These are phyloP conservation scores for Fusarium hainanense DNA, from an alignment of 2,329 filamentous ascomycete species.

Conservation along the genomic window DNA sequence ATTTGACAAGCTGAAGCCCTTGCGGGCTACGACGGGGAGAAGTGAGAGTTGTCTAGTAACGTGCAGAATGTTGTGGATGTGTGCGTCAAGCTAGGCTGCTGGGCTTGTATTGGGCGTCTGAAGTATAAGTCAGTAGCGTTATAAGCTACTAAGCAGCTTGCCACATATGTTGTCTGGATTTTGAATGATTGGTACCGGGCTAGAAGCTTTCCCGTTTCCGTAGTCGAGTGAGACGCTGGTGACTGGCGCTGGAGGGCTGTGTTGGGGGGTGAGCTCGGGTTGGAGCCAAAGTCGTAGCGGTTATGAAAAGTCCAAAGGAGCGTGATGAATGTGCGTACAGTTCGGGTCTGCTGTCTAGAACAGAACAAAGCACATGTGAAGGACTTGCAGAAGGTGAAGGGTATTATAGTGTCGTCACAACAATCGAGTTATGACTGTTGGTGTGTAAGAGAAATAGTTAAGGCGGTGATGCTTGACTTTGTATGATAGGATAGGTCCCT, in stretches of 20 bases:
- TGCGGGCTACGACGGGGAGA: slow-evolving; percentile 60
- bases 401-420: slow-evolving; percentile 23
- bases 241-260: slow-evolving; percentile 40
- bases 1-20: slow-evolving; percentile 66
- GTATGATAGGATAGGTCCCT: slow-evolving; percentile 44
- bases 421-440: slow-evolving; percentile 15
- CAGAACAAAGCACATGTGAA: slow-evolving; percentile 36
- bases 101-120: slow-evolving; percentile 36
- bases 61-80: slow-evolving; percentile 44
- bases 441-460: slow-evolving; percentile 39
- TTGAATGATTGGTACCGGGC: slow-evolving; percentile 42
- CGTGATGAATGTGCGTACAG: slow-evolving; percentile 37
- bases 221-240: slow-evolving; percentile 42
- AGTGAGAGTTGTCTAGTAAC: slow-evolving; percentile 38
- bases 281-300: slow-evolving; percentile 39
- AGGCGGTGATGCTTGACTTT: slow-evolving; percentile 41
- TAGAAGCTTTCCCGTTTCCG: slow-evolving; percentile 46
- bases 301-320: slow-evolving; percentile 41
- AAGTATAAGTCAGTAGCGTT: slow-evolving; percentile 45
- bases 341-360: slow-evolving; percentile 28
- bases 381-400: slow-evolving; percentile 31
- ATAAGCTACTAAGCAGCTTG: slow-evolving; percentile 41
- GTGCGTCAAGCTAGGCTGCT: slow-evolving; percentile 38
- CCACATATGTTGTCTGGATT: slow-evolving; percentile 43
- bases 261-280: slow-evolving; percentile 38